Evolutionary conservation across 148 eudicot genomes (phyloP), one percentile per base, ranked within the genome.

Genomic region (Beta vulgaris): DNA sequence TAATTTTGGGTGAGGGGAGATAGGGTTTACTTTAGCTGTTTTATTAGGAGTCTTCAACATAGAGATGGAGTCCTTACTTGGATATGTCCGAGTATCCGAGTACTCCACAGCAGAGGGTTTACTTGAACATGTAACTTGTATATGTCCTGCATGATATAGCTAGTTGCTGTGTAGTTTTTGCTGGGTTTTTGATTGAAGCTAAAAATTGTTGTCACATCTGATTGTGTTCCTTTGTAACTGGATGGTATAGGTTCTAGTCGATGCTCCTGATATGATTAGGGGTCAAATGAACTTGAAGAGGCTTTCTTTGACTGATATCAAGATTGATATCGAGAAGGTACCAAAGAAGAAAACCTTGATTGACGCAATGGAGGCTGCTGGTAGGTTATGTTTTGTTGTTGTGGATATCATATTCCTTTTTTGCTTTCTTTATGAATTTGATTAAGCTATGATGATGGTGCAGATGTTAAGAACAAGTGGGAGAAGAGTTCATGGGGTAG

Each of bases 301-400:
- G 84, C 84, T 88, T 3, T 71, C 89, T 6, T 86, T 88, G 53
- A 88, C 92, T 0, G 92, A 88, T 63, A 86, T 88, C 60, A 84
- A 74, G 68, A 57, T 92, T 40, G 86, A 89, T 55, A 90, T 92
- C 63, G 86, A 80, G 34, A 87, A 91, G 80, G 75, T 71, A 25
- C 98, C 98, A 3, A 86, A 86, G 72, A 92, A 92, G 88, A 88
- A 89, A 76, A 65, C 88, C 3, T 74, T 92, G 68, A 42, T 92
- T 65, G 89, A 85, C 28, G 98, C 98, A 54, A 88, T 92, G 91
- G 96, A 90, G 64, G 89, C 88, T 21, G 96, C 90, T 44, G 96
- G 97, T 89, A 66, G 21, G 84, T 32, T 40, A 37, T 6, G 13
- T 49, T 3, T 40, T 60, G 11, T 6, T 31, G 29, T 63, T 7